Base-by-base conservation (phyloP, 2,329 filamentous ascomycete species). In the Trichoderma arundinaceum region DNA sequence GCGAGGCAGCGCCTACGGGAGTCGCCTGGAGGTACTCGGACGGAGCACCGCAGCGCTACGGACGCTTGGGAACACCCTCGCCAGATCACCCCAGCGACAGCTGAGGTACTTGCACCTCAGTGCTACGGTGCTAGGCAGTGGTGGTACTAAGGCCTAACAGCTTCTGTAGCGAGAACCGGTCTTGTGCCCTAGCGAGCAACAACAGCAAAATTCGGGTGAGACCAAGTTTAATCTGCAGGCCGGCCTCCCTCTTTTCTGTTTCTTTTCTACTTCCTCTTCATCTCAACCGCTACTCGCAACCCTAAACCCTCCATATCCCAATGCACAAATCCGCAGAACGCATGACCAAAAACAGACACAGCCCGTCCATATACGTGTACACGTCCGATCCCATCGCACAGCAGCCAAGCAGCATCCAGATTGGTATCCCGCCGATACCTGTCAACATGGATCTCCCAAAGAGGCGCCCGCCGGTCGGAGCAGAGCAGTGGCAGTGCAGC, bases 401-500 rank as follows among this genome's bases (percentile, higher is more conserved):
- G 13, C 22, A 51, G 10, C 28, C 22, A 28, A n/a, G 15, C 53
- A 57, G 22, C 54, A 19, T 43, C 53, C 53, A 28, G 38, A 59
- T 60, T 41, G 19, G 33, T 28, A 28, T 28, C 22, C 22, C 22
- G 22, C 22, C 22, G 22, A 13, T 38, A 15, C 12, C 19, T 15
- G 57, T 41, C 58, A 51, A 52, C 44, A 33, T 32, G 46, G 33
- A 32, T 52, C 44, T 59, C 44, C 57, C 33, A 28, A 49, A 49
- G 44, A 61, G 46, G 46, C 35, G 57, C 57, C 44, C 44, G 46
- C 46, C 46, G 57, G 44, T 33, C 44, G 57, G 58, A 62, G 28
- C 61, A 54, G 32, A 53, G 22, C 41, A 48, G 61, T 56, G 61
- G 61, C 61, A 64, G 61, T 64, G 61, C 61, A 64, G 48, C 59